Evolutionary conservation across 148 eudicot species (phyloP), one percentile per base, ranked within the genome.

Genomic region (Amaranthus palmeri): DNA sequence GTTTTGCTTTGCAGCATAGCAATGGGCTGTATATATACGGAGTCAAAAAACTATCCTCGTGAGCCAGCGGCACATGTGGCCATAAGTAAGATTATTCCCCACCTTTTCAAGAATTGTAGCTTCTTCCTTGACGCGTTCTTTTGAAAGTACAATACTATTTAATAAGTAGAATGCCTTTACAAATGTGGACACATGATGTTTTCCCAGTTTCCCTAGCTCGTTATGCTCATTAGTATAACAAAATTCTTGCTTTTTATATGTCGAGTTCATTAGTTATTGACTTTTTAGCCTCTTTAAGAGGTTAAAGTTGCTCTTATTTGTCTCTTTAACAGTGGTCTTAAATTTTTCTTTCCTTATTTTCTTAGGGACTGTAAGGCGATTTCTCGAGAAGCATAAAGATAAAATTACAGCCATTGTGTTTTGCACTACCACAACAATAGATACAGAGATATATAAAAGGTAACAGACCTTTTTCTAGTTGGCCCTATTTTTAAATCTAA

Each of bases 1-100:
- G 17, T 65, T 8, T 46, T 74, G 40, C 67, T 65, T 43, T 85
- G 91, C 92, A 96, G 99, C 84, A 92, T 96, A 81, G 97, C 99
- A 67, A 82, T 85, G 88, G 96, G 97, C 63, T 92, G 97, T 71
- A 92, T 96, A 65, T 92, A 96, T 75, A 85, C 93, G 58, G 97
- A 96, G 67, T 80, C 97, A 69, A 96, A 96, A 80, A 92, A 86
- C 61, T 96, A 96, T 81, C 99, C 99, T 67, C 96, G 99, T 81
- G 99, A 96, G 86, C 97, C 99, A 67, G 99, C 97, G 57, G 97
- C 99, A 15, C 99, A 96, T 76, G 97, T 96, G 77, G 99, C 99
- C 72, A 96, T 92, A 78, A 86, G 99, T 96, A 72, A 85, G 97
- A 68, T 54, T 47, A 75, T 72, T 68, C 76, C 25, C 67, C 10